phyloP scores from a whole-genome alignment of 257 asterid genomes.

The Thymus mandschuricus region DNA sequence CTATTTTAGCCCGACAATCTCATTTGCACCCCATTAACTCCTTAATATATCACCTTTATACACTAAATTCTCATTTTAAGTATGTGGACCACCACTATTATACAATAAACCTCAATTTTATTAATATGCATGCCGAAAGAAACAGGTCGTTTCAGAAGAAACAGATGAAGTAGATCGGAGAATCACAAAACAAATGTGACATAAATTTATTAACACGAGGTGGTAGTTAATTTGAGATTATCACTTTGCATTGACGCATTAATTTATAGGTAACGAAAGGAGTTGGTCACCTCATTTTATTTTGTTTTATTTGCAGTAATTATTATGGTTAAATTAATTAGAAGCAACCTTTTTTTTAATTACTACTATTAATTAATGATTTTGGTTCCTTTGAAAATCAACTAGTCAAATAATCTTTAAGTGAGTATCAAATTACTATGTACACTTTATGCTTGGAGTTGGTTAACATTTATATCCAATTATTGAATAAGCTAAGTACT shows the following conservation, averaged over 20 bases:
- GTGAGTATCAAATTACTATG: neutral
- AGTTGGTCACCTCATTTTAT: conserved; percentile 24
- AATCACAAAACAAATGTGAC: no score
- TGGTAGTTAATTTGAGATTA: conserved; percentile 22
- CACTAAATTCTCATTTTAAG: no score
- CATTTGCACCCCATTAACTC: no score
- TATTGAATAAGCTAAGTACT: neutral
- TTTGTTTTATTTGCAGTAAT: conserved; percentile 2
- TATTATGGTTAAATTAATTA: conserved; percentile 15
- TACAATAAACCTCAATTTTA: no score
- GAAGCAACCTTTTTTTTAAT: neutral
- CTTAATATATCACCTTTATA: no score
- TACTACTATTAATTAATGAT: neutral
- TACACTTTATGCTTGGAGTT: neutral
- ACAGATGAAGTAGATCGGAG: no score
- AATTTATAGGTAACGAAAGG: conserved; percentile 37
- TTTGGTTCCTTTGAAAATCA: neutral
- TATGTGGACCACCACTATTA: no score
- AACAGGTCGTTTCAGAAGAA: no score
- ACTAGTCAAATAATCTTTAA: neutral
- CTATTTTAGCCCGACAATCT: no score
- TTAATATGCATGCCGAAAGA: no score
- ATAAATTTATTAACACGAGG: neutral
- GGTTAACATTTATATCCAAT: neutral
- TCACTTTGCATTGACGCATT: conserved; percentile 37